A percentile compares a stretch with the other conserved stretches of the same genome.
phyloP scores from a whole-genome alignment of 495 filamentous ascomycete genomes.

The Hyaloscypha bicolor region DNA sequence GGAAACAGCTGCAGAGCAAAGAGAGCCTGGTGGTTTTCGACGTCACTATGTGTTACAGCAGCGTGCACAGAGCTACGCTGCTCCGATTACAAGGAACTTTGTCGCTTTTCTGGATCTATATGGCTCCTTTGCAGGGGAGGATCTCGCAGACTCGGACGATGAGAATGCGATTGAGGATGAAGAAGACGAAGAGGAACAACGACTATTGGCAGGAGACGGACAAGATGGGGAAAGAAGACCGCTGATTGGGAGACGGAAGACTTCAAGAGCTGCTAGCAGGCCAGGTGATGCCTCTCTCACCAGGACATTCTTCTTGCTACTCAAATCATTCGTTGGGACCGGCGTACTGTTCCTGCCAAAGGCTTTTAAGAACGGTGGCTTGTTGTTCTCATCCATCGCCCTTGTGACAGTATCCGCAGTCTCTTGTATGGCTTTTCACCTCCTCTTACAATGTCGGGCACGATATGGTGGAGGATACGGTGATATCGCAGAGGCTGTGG shows the following conservation, averaged over 20 bases:
- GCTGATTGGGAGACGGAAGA: slow-evolving; percentile 54
- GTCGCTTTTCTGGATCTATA: slow-evolving; percentile 71
- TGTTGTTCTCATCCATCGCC: slow-evolving; percentile 65
- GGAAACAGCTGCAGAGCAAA: slow-evolving; percentile 56
- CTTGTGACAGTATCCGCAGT: slow-evolving; percentile 57
- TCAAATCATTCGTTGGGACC: slow-evolving; percentile 49
- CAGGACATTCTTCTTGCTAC: slow-evolving; percentile 68
- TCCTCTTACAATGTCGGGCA: slow-evolving; percentile 59
- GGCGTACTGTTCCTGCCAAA: slow-evolving; percentile 50
- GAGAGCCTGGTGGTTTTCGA: slow-evolving; percentile 87
- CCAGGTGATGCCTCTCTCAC: slow-evolving; percentile 58
- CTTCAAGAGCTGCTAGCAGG: slow-evolving; percentile 40
- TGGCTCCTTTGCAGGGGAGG: slow-evolving; percentile 72
- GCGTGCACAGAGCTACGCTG: slow-evolving; percentile 43
- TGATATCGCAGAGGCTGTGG: slow-evolving; percentile 59
- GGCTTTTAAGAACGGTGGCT: slow-evolving; percentile 66
- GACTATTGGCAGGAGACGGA: slow-evolving; percentile 35
- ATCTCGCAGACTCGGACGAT: slow-evolving; percentile 65
- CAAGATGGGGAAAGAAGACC: slow-evolving; percentile 47
- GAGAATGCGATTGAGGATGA: slow-evolving; percentile 51
- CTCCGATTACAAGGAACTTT: slow-evolving; percentile 64
- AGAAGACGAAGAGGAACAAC: slow-evolving; percentile 46
- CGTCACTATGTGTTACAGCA: slow-evolving; percentile 73
- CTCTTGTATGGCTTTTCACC: slow-evolving; percentile 62
- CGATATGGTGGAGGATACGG: slow-evolving; percentile 61